phyloP scores from a whole-genome alignment of 1,139 yeast genomes.

The Martiniozyma asiatica region DNA sequence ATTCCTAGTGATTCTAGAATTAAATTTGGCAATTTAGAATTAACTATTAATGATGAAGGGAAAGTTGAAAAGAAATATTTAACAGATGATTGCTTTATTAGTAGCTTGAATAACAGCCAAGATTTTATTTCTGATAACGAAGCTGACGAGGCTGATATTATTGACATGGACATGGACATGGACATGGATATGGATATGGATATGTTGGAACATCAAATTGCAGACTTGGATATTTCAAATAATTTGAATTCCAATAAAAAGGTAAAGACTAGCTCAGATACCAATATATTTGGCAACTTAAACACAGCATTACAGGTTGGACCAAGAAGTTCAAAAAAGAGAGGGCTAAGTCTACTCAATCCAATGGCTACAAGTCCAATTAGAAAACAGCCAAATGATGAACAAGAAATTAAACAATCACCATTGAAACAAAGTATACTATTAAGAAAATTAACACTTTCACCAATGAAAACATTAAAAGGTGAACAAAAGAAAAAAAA shows the following conservation, averaged over 20 bases:
- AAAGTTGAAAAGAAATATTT: neutral
- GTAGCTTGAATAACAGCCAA: too few relatives aligned
- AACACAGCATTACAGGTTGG: conserved; percentile 6
- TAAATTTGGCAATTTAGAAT: conserved; percentile 9
- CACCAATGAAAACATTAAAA: conserved; percentile 7
- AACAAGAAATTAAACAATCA: neutral
- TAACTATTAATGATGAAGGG: conserved; percentile 5
- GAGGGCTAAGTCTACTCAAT: neutral
- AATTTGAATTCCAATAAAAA: too few relatives aligned
- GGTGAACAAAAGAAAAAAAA: conserved; percentile 6
- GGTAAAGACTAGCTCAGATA: conserved; percentile 7
- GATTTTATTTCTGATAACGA: too few relatives aligned
- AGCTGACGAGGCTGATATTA: too few relatives aligned
- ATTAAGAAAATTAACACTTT: conserved; percentile 3
- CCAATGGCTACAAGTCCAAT: conserved; percentile 4
- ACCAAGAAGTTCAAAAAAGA: neutral
- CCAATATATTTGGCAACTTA: conserved; percentile 10
- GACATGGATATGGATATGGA: too few relatives aligned
- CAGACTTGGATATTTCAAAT: conserved; percentile 1
- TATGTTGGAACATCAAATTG: too few relatives aligned
- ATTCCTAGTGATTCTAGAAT: conserved; percentile 4
- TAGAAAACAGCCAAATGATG: conserved; percentile 1
- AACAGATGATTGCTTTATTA: conserved; percentile 4
- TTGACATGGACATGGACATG: too few relatives aligned
- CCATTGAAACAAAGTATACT: conserved; percentile 4